Percentiles rank a stretch among this genome's conserved stretches.
Conservation (phyloP, 768 basidiomycete species). For the Lactifluus hygrophoroides region DNA sequence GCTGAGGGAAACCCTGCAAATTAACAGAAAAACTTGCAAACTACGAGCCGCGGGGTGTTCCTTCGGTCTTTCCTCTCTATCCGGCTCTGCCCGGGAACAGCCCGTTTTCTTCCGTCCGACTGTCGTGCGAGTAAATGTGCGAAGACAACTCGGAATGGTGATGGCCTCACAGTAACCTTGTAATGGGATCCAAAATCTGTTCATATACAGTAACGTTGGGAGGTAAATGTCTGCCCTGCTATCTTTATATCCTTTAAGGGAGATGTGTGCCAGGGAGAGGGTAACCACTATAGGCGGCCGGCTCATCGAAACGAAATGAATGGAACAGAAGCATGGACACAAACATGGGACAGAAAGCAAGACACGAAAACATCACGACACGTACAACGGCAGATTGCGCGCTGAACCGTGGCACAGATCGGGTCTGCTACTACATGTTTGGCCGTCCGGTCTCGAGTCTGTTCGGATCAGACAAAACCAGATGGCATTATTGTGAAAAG, state of each 20-base stretch:
- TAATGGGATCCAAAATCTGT: background rate
- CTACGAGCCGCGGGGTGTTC: background rate
- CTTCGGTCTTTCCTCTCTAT: background rate
- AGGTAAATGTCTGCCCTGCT: background rate
- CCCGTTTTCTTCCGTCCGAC: background rate
- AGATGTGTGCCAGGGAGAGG: background rate
- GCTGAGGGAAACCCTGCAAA: background rate
- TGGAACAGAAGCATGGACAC: conserved; percentile 6
- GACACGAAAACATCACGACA: background rate
- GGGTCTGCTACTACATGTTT: background rate
- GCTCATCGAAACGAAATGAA: background rate
- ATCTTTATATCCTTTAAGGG: background rate
- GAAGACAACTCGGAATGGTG: background rate
- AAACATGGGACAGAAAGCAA: background rate
- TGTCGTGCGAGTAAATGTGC: background rate
- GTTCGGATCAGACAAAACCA: background rate
- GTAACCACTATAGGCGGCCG: background rate
- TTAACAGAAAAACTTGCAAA: background rate
- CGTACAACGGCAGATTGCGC: background rate
- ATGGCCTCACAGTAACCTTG: background rate
- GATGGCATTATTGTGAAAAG: background rate
- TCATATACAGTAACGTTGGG: background rate
- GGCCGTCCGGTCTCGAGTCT: too few species aligned
- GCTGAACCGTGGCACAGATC: background rate
- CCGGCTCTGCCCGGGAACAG: background rate